phyloP scores from a whole-genome alignment of 2,329 filamentous ascomycete species.

The Monilinia fructicola region DNA sequence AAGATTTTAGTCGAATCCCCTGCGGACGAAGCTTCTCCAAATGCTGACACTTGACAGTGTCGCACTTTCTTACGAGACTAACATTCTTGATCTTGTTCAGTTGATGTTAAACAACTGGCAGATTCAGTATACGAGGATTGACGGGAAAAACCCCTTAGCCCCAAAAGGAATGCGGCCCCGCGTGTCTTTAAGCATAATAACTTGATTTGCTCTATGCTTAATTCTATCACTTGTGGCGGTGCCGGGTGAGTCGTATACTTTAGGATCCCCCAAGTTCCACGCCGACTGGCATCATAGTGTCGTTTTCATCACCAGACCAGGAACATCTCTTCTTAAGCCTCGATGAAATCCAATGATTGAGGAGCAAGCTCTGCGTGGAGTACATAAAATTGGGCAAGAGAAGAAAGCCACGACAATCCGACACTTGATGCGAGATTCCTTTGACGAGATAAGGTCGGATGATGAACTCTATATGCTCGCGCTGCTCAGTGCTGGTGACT shows the following conservation, averaged over 20 bases:
- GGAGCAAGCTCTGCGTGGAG: constrained; percentile 36
- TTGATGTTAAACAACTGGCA: constrained; percentile 41
- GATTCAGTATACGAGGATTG: constrained; percentile 47
- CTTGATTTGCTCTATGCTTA: constrained; percentile 45
- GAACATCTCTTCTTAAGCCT: constrained; percentile 36
- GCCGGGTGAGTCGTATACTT: constrained; percentile 45
- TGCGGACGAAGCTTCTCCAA: neutral
- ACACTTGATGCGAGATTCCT: constrained; percentile 36
- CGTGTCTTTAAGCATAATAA: constrained; percentile 45
- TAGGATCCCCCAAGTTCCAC: neutral
- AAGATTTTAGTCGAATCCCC: neutral
- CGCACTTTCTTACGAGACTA: constrained; percentile 53
- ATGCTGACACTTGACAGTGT: constrained; percentile 41
- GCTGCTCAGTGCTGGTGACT: neutral
- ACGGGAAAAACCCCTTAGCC: constrained; percentile 49
- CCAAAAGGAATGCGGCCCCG: constrained; percentile 45
- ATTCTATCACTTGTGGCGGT: constrained; percentile 54
- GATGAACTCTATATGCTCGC: neutral
- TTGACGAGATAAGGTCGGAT: constrained; percentile 31
- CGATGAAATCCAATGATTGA: constrained; percentile 41
- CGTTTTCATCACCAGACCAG: constrained; percentile 31
- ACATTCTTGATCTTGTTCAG: constrained; percentile 50
- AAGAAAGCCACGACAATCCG: constrained; percentile 33
- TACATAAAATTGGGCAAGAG: constrained; percentile 35
- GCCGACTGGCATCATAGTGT: constrained; percentile 18